Base-by-base conservation (phyloP, 345 rosid species). In the Trapa incisa region DNA sequence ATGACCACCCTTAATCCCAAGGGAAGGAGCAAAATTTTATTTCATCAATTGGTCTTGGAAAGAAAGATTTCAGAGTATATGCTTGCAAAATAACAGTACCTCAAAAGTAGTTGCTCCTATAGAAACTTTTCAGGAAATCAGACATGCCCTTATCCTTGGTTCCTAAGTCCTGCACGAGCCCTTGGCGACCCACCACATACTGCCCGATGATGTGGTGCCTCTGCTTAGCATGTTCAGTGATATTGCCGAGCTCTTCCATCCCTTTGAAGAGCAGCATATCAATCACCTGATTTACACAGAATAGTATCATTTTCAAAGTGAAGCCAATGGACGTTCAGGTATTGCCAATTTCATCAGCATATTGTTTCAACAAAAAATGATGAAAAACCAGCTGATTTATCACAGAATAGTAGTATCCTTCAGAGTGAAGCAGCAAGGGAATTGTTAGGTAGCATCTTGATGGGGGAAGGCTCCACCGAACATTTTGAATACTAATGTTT, bases 161-260 rank as follows among this genome's bases (percentile, higher is more conserved):
- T 73, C 75, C 83, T 47, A 74, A 72, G 61, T 93, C 92, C 75
- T 88, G 96, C 68, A 83, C 81, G 29, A 87, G 90, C 70, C 92
- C 95, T 67, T 76, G 82, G 39, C 39, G 72, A 68, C 96, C 91
- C 8, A 85, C 71, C 37, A 93, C 95, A 61, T 93, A 93, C 67
- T 90, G 97, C 39, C 98, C 98, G 37, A 93, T 87, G 39, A 93
- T 77, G 78, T 93, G 98, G 74, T 90, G 98, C 69, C 98, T 93
- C 84, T 93, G 98, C 84, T 93, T 93, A n/a, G 96, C 92, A 70
- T 93, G 98, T 78, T 88, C 96, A 37, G 71, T 74, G 10, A 93
- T 77, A 74, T 93, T 89, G 75, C 74, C 79, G 70, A 93, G 85
- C 76, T 93, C 98, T 81, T 93, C 98, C 86, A 75, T 84, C 58